Evolutionary conservation across 768 basidiomycete species (phyloP).

Genomic region (Naganishia kalamii): DNA sequence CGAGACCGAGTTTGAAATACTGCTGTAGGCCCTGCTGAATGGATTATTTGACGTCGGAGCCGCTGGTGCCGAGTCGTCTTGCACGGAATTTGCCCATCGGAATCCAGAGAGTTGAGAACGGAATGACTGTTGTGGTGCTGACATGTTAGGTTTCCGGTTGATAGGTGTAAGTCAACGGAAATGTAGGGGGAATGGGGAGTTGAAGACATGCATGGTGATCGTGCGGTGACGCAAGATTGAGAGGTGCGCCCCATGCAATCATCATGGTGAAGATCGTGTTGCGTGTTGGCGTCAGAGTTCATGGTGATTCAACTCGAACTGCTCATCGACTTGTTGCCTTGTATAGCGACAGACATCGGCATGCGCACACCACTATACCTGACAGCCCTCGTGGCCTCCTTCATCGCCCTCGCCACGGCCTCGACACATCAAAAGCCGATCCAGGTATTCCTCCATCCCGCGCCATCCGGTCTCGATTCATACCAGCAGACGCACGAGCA

Average conservation of each 20-base stretch:
- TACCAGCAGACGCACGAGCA: not conserved
- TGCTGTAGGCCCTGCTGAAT: constrained; percentile 72
- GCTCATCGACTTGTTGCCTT: not conserved
- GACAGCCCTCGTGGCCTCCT: not conserved
- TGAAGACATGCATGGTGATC: not conserved
- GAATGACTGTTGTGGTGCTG: constrained; percentile 34
- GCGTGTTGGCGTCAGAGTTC: too few relatives aligned
- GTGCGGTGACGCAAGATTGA: too few relatives aligned
- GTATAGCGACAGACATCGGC: not conserved
- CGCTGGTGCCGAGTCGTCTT: constrained; percentile 37
- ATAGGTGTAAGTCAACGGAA: not conserved
- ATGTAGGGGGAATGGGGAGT: not conserved
- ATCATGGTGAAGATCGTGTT: too few relatives aligned
- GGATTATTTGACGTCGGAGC: constrained; percentile 52
- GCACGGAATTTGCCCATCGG: constrained; percentile 46
- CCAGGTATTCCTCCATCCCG: constrained; percentile 41
- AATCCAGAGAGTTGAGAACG: constrained; percentile 44
- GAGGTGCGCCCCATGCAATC: too few relatives aligned
- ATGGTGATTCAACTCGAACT: too few relatives aligned
- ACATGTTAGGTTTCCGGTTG: constrained; percentile 28
- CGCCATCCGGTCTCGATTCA: constrained; percentile 25
- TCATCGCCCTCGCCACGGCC: not conserved
- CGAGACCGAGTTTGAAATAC: constrained; percentile 59
- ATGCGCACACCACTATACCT: not conserved
- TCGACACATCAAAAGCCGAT: constrained; percentile 32